Evolutionary conservation across 2,329 filamentous ascomycete genomes (phyloP).

Genomic region (Neoarthrinium moseri): DNA sequence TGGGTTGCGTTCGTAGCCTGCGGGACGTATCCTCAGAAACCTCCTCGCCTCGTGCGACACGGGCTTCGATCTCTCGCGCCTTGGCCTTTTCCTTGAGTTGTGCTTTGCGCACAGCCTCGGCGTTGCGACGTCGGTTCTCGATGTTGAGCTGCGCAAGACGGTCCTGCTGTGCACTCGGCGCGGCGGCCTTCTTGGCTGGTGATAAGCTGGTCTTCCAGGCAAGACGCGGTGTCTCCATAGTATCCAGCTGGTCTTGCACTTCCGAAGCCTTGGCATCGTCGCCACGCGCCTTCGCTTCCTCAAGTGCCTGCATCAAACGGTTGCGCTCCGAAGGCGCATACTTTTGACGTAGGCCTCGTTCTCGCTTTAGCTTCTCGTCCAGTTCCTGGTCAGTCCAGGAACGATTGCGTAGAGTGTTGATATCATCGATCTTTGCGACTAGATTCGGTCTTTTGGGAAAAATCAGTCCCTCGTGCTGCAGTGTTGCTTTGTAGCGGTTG

Average conservation of each 20-base stretch:
- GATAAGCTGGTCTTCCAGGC: conserved; percentile 69
- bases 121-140: conserved; percentile 79
- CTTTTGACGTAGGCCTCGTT: conserved; percentile 65
- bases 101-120: conserved; percentile 87
- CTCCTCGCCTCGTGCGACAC: conserved; percentile 62
- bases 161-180: conserved; percentile 67
- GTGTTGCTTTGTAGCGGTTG: conserved; percentile 74
- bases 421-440: conserved; percentile 71
- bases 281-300: conserved; percentile 63
- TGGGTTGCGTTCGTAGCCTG: conserved; percentile 65
- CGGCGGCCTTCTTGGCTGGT: conserved; percentile 51
- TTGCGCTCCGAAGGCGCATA: conserved; percentile 68
- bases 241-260: conserved; percentile 60
- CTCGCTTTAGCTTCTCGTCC: conserved; percentile 72
- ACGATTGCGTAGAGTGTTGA: conserved; percentile 76
- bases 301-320: conserved; percentile 62
- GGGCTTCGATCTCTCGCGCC: conserved; percentile 58
- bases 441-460: conserved; percentile 73
- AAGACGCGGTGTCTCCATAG: conserved; percentile 66
- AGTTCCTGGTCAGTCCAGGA: conserved; percentile 83
- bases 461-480: conserved; percentile 68
- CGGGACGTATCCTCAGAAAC: conserved; percentile 54
- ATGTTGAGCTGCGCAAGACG: conserved; percentile 80
- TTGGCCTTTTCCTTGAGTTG: conserved; percentile 77
- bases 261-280: conserved; percentile 57